A percentile compares a stretch with the other conserved stretches of the same genome.
These are phyloP conservation scores for Nannochloropsis salina DNA, from an alignment of 108 stramenopile genomes.

Conservation along the genomic window DNA sequence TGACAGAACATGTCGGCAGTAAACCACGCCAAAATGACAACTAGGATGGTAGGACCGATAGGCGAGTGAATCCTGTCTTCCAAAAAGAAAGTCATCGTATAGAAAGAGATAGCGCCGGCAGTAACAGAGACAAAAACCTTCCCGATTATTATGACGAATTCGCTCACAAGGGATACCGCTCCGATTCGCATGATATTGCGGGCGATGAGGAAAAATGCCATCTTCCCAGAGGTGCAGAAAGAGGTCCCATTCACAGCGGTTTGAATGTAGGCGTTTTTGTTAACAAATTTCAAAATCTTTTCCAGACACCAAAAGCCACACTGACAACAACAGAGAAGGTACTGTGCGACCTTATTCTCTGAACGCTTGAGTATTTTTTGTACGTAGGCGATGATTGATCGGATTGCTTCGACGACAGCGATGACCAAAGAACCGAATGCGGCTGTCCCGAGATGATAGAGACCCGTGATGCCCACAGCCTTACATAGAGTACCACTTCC, in stretches of 20 bases:
- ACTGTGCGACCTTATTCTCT: slow-evolving; percentile 54
- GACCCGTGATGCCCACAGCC: slow-evolving; percentile 56
- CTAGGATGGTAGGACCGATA: slow-evolving; percentile 29
- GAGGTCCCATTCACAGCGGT: slow-evolving; percentile 59
- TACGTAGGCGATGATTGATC: slow-evolving; percentile 70
- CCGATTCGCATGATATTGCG: slow-evolving; percentile 55
- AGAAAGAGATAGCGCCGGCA: not conserved
- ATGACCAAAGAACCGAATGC: slow-evolving; percentile 87
- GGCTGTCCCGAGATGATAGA: slow-evolving; percentile 83
- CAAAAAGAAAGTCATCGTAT: not conserved
- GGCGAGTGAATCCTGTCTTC: slow-evolving; percentile 35
- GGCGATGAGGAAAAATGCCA: slow-evolving; percentile 56
- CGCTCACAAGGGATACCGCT: slow-evolving; percentile 47
- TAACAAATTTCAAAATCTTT: slow-evolving; percentile 62
- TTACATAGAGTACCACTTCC: slow-evolving; percentile 62
- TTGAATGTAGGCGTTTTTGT: slow-evolving; percentile 65
- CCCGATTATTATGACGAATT: slow-evolving; percentile 48
- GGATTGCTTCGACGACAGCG: slow-evolving; percentile 77
- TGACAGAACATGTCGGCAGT: slow-evolving; percentile 43
- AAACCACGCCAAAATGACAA: slow-evolving; percentile 33
- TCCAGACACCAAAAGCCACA: slow-evolving; percentile 73
- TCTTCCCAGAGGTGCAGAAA: slow-evolving; percentile 51
- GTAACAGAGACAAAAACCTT: slow-evolving; percentile 28
- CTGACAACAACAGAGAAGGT: slow-evolving; percentile 72
- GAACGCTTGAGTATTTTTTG: slow-evolving; percentile 64